Conservation (phyloP, 345 rosid species). For the Raphanus sativus region DNA sequence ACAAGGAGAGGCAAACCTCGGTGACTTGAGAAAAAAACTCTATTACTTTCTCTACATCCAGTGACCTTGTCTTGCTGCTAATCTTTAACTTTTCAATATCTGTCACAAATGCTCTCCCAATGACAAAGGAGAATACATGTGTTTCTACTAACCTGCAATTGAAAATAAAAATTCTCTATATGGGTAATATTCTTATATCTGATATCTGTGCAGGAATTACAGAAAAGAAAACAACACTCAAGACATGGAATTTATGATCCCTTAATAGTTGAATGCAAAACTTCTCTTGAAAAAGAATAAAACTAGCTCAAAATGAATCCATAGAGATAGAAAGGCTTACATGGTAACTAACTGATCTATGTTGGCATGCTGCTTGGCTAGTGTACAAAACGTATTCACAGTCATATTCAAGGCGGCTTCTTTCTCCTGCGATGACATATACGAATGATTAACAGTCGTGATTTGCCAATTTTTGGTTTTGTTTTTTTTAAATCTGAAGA, state of each 20-base stretch:
- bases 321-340: constrained; percentile 45
- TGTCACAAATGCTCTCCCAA: constrained; percentile 98
- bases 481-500: not conserved
- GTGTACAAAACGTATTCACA: constrained; percentile 84
- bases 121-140: constrained; percentile 90
- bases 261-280: not conserved
- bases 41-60: constrained; percentile 63
- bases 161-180: constrained; percentile 33
- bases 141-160: constrained; percentile 92
- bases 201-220: too few species aligned
- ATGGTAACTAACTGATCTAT: constrained; percentile 86
- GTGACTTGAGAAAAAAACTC: constrained; percentile 65
- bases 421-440: constrained; percentile 69
- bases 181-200: constrained; percentile 28
- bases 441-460: constrained; percentile 28
- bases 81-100: constrained; percentile 90
- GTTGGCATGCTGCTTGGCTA: constrained; percentile 85
- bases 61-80: constrained; percentile 76
- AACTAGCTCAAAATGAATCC: constrained; percentile 6
- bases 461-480: constrained; percentile 1
- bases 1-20: constrained; percentile 52
- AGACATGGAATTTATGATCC: not conserved
- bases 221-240: not conserved
- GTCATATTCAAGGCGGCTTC: constrained; percentile 87
- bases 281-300: not conserved